Conservation (phyloP, 441 rosid species). For the Gossypium schwendimanii region DNA sequence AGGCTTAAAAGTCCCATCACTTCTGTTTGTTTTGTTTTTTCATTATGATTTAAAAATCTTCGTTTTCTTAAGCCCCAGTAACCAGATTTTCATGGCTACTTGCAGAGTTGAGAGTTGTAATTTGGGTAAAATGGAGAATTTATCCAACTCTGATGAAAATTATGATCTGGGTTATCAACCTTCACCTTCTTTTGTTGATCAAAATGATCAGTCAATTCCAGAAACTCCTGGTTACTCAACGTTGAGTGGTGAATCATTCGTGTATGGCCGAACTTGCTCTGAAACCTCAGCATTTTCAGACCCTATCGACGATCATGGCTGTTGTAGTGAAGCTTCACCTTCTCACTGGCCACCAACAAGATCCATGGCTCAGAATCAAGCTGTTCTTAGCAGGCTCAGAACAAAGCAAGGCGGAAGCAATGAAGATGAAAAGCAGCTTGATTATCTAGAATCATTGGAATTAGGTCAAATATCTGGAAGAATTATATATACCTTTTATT, state of each 20-base stretch:
- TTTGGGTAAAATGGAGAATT: conserved; percentile 35
- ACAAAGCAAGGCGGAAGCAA: conserved; percentile 28
- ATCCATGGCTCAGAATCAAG: conserved; percentile 23
- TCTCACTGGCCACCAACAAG: conserved; percentile 44
- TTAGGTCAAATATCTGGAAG: conserved; percentile 34
- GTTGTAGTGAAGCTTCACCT: conserved; percentile 67
- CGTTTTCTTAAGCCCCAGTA: conserved; percentile 6
- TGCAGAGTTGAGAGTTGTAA: conserved; percentile 29
- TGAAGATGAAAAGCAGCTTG: conserved; percentile 35
- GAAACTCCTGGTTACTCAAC: conserved; percentile 62
- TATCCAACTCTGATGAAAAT: conserved; percentile 37
- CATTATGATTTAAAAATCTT: not conserved
- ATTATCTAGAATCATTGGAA: conserved; percentile 36
- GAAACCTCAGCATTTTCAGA: conserved; percentile 60
- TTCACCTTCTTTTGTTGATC: conserved; percentile 51
- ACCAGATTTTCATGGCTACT: conserved; percentile 25
- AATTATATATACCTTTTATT: not conserved
- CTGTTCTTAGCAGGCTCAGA: conserved; percentile 22
- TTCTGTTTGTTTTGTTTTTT: conserved; percentile 10
- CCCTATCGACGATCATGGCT: conserved; percentile 44
- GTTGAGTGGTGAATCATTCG: conserved; percentile 52
- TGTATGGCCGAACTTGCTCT: conserved; percentile 52
- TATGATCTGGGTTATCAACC: conserved; percentile 47
- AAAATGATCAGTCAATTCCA: conserved; percentile 35
- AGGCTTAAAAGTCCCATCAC: not conserved